Conservation (phyloP, 148 eudicot species). For the Vaccinium myrtillus region DNA sequence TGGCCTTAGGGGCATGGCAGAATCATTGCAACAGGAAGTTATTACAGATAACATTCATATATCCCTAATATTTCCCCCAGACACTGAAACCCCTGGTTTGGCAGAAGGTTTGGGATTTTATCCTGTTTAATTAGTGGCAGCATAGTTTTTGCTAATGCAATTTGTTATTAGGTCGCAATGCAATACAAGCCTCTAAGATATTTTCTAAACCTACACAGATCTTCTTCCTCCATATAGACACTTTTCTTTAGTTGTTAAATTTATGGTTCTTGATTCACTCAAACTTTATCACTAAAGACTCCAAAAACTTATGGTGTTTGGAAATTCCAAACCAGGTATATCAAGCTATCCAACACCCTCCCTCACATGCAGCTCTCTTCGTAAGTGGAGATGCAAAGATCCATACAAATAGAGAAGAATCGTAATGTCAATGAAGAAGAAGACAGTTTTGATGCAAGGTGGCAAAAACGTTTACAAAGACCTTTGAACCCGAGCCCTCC, state of each 20-base stretch:
- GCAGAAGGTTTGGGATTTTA: slow-evolving; percentile 52
- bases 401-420: not conserved
- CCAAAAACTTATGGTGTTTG: not conserved
- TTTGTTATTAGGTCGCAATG: not conserved
- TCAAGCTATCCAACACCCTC: not conserved
- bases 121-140: not conserved
- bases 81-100: slow-evolving; percentile 90
- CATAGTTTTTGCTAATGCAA: not conserved
- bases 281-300: not conserved
- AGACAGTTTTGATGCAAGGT: not conserved
- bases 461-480: not conserved
- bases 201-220: not conserved
- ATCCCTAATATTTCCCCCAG: slow-evolving; percentile 89
- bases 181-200: not conserved
- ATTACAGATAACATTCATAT: slow-evolving; percentile 78
- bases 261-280: not conserved
- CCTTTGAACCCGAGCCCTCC: not conserved
- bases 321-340: not conserved
- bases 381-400: not conserved
- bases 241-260: not conserved
- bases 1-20: slow-evolving; percentile 89
- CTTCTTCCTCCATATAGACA: not conserved
- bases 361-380: not conserved
- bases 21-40: slow-evolving; percentile 89
- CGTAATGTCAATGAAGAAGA: not conserved